Base-by-base conservation (phyloP, 2,329 filamentous ascomycete genomes). In the Sarocladium brachiariae region DNA sequence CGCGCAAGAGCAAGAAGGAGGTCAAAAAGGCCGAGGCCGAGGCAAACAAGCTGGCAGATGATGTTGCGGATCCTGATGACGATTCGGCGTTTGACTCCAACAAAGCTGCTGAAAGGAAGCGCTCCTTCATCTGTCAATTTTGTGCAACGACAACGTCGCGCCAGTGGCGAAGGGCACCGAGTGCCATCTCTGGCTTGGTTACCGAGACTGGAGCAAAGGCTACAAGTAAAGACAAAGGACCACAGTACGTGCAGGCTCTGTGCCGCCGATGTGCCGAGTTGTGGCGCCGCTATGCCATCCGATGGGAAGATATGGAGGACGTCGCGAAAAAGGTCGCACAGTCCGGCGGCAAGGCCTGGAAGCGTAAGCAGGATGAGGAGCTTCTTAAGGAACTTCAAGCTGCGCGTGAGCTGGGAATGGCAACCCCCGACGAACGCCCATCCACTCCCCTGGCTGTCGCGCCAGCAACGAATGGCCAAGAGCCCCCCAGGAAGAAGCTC, bases 261-360 rank as follows among this genome's bases (percentile, higher is more conserved):
- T 99, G 93, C 64, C 79, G 90, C 52, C 83, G 92, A 53, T 99
- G 93, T 63, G 91, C 91, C 23, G 84, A 93, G 60, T 74, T 99
- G 8, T 99, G 93, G 93, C 85, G 93, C 47, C 88, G 92, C 56
- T 99, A 99, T 66, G 92, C 86, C 14, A 89, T 99, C 54, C 89
- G 95, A 57, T 99, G 89, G 83, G 93, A 97, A 66, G 89, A 95
- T 57, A 79, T 90, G 13, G 93, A 97, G 37, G 92, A 97, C 60
- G 80, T 96, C 33, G 81, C 85, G 34, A 95, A 91, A 71, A 95
- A 96, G 70, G 83, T 95, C 37, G 81, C 84, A 1, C 82, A 86
- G 56, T 81, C 84, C 41, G 88, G 89, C 38, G 87, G 87, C 41
- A 85, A 89, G 58, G 86, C 87, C 4, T 91, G 85, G 82, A 95